Percentiles rank a stretch among this genome's conserved stretches.
Evolutionary conservation across 352 stramenopile genomes (phyloP).

Genomic region (Elongisporangium undulatum): DNA sequence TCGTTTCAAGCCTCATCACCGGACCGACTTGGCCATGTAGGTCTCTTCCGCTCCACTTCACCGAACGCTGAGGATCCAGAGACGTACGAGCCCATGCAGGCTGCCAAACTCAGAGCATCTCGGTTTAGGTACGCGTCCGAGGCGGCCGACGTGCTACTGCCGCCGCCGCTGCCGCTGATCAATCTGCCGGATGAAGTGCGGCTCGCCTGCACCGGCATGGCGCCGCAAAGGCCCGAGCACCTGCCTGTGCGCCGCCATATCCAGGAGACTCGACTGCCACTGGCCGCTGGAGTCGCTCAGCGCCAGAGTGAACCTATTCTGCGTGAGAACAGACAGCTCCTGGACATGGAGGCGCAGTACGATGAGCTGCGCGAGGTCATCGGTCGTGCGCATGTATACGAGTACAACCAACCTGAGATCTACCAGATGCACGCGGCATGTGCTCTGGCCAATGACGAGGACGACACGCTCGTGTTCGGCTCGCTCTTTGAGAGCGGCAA

Average conservation of each 20-base stretch:
- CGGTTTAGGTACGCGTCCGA: not conserved
- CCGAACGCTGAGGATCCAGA: too few relatives aligned
- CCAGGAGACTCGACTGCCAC: conserved; percentile 2
- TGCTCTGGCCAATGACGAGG: conserved; percentile 1
- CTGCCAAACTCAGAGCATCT: not conserved
- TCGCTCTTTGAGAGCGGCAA: conserved; percentile 80
- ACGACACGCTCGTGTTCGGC: conserved; percentile 67
- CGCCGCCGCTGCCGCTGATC: conserved; percentile 57
- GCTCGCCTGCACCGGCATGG: conserved; percentile 31
- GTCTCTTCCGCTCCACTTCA: not conserved
- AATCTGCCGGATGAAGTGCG: conserved; percentile 43
- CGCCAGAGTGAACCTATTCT: conserved; percentile 36
- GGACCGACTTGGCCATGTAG: not conserved
- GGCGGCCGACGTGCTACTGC: conserved; percentile 28
- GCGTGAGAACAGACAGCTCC: conserved; percentile 25
- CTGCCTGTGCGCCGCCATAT: conserved; percentile 44
- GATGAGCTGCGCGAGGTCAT: conserved; percentile 23
- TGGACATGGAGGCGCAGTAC: conserved; percentile 31
- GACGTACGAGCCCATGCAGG: not conserved
- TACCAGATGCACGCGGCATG: conserved; percentile 20
- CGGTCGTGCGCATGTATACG: conserved; percentile 47
- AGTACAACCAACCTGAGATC: conserved; percentile 62
- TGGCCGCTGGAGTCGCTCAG: conserved; percentile 8
- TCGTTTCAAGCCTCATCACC: not conserved
- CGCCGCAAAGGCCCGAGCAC: conserved; percentile 28